phyloP scores from a whole-genome alignment of 768 basidiomycete species.

The Amanita brunnescens region DNA sequence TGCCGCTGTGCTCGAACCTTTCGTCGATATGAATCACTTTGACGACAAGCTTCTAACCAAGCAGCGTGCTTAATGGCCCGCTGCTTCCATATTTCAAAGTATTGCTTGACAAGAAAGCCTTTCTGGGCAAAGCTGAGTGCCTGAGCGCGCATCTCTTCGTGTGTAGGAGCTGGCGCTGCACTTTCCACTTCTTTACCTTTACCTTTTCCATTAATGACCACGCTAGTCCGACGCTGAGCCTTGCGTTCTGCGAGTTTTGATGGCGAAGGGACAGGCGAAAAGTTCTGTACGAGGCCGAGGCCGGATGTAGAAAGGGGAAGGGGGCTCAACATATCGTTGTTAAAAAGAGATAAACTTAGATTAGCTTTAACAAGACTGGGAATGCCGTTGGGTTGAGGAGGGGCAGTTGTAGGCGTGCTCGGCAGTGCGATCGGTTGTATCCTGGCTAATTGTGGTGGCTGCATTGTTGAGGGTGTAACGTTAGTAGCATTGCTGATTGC shows the following conservation, averaged over 20 bases:
- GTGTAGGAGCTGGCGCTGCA: slow-evolving; percentile 1
- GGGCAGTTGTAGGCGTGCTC: slow-evolving; percentile 30
- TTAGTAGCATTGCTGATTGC: slow-evolving; percentile 5
- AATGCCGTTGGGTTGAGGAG: slow-evolving; percentile 18
- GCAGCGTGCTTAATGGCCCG: slow-evolving; percentile 34
- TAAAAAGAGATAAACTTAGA: slow-evolving; percentile 18
- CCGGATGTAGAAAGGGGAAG: slow-evolving; percentile 27
- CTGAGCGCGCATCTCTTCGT: slow-evolving; percentile 30
- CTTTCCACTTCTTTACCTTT: slow-evolving; percentile 21
- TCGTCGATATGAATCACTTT: slow-evolving; percentile 52
- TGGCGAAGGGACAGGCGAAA: slow-evolving; percentile 13
- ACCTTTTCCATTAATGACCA: slow-evolving; percentile 21
- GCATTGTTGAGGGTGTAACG: slow-evolving; percentile 20
- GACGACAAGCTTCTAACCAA: slow-evolving; percentile 55
- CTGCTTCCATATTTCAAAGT: slow-evolving; percentile 39
- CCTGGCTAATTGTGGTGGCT: slow-evolving; percentile 31
- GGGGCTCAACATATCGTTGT: slow-evolving; percentile 35
- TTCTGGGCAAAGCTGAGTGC: slow-evolving; percentile 35
- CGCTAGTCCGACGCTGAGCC: neutral
- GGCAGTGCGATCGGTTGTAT: slow-evolving; percentile 39
- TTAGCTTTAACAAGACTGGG: slow-evolving; percentile 23
- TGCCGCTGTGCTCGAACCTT: slow-evolving; percentile 28
- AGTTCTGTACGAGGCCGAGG: slow-evolving; percentile 18
- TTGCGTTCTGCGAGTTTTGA: slow-evolving; percentile 1
- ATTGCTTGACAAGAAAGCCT: slow-evolving; percentile 30